Evolutionary conservation across 257 asterid species (phyloP).

Genomic region (Buddleja alternifolia): DNA sequence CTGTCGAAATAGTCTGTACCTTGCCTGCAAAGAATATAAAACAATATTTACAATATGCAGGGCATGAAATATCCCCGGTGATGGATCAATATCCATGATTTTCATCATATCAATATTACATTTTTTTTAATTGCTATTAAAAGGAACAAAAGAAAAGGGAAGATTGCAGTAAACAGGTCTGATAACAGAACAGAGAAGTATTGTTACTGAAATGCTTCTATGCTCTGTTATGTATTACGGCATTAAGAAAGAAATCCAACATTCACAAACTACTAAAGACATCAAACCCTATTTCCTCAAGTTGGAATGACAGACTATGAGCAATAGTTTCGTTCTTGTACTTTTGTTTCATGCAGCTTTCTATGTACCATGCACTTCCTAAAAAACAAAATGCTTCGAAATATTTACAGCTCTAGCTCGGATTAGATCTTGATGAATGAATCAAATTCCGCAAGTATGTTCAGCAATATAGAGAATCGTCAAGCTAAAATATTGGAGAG

Average conservation of each 20-base stretch:
- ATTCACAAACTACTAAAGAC: not conserved
- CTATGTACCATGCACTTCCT: not conserved
- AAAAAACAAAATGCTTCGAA: not conserved
- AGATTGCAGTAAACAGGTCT: not conserved
- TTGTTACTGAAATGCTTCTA: not conserved
- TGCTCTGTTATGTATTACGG: not conserved
- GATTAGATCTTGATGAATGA: conserved; percentile 7
- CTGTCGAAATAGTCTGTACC: conserved; percentile 55
- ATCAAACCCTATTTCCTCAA: conserved; percentile 5
- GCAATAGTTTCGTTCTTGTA: not conserved
- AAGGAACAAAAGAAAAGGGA: not conserved
- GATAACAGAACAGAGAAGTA: not conserved
- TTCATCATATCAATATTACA: not conserved
- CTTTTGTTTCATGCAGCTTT: conserved; percentile 14
- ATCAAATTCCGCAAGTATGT: conserved; percentile 10
- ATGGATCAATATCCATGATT: not conserved
- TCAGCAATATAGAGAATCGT: not conserved
- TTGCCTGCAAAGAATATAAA: conserved; percentile 52
- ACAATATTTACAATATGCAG: conserved; percentile 15
- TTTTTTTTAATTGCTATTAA: not conserved
- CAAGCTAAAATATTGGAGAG: conserved; percentile 16
- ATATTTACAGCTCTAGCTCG: conserved; percentile 1
- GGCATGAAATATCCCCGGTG: not conserved
- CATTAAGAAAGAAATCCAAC: not conserved
- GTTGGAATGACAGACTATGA: not conserved